Percentiles rank a stretch among this genome's conserved stretches.
Evolutionary conservation across 2,329 filamentous ascomycete species (phyloP).

Genomic region (Scortechinia acanthostroma): DNA sequence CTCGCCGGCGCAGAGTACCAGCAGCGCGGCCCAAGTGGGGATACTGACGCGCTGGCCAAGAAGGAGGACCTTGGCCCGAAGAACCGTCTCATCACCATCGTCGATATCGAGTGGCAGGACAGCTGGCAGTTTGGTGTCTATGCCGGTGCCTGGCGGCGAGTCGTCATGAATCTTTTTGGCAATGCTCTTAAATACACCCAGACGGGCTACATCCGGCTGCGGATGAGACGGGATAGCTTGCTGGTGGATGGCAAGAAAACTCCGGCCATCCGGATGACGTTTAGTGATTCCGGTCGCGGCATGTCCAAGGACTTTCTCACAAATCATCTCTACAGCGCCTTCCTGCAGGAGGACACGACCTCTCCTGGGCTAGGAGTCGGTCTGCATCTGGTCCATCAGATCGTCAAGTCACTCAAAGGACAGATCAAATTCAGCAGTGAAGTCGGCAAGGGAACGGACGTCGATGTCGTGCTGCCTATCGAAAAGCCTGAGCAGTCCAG

Average conservation of each 20-base stretch:
- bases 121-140: not conserved
- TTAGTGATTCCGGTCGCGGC: not conserved
- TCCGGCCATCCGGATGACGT: not conserved
- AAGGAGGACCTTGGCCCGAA: too few species aligned
- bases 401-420: not conserved
- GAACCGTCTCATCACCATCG: not conserved
- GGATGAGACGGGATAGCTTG: slow-evolving; percentile 9
- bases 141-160: slow-evolving; percentile 19
- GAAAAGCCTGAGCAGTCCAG: not conserved
- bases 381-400: not conserved
- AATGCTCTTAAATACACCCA: slow-evolving; percentile 25
- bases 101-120: not conserved
- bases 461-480: not conserved
- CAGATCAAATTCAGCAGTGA: not conserved
- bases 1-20: slow-evolving; percentile 32
- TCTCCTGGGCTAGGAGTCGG: not conserved
- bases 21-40: too few species aligned
- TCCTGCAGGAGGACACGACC: not conserved
- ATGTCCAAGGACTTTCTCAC: not conserved
- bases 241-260: slow-evolving; percentile 6
- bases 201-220: slow-evolving; percentile 19
- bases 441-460: not conserved
- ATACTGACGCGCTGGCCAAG: too few species aligned
- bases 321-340: not conserved
- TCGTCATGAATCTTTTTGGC: slow-evolving; percentile 24